Percentiles rank a stretch among this genome's conserved stretches.
These are phyloP conservation scores for Yamadazyma tumulicola DNA, from an alignment of 805 yeast genomes.

Conservation along the genomic window DNA sequence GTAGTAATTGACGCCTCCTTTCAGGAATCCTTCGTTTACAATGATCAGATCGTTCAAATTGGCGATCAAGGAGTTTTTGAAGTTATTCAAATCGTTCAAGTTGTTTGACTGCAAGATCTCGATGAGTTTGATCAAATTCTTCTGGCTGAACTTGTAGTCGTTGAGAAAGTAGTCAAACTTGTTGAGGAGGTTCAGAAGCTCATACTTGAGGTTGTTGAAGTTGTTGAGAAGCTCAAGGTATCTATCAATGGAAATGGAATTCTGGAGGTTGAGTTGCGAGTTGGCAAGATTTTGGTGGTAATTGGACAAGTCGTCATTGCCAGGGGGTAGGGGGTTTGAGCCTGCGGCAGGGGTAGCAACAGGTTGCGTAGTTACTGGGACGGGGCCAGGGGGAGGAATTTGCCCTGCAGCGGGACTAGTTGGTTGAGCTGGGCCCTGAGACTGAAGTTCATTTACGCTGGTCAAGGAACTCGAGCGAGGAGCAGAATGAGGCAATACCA, in stretches of 20 bases:
- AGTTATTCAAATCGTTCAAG: constrained; percentile 12
- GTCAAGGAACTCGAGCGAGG: too few species aligned
- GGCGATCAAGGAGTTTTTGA: constrained; percentile 10
- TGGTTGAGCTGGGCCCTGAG: background rate
- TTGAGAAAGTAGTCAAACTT: constrained; percentile 15
- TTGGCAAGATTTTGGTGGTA: constrained; percentile 4
- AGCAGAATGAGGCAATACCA: constrained; percentile 2
- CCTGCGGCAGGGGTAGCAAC: background rate
- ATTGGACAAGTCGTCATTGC: constrained; percentile 4
- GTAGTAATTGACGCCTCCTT: constrained; percentile 6
- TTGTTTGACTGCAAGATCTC: constrained; percentile 14
- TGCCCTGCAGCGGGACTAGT: background rate
- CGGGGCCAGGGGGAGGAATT: background rate
- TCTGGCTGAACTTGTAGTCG: constrained; percentile 14
- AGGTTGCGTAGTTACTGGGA: too few species aligned
- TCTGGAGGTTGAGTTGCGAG: constrained; percentile 6
- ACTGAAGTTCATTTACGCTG: too few species aligned
- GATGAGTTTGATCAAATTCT: constrained; percentile 13
- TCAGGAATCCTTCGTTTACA: constrained; percentile 4
- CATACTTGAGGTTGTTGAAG: constrained; percentile 14
- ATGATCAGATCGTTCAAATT: constrained; percentile 10
- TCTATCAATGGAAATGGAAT: constrained; percentile 12
- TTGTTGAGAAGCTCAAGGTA: constrained; percentile 13
- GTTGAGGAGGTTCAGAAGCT: constrained; percentile 11
- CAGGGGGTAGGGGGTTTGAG: background rate